Evolutionary conservation across 164 flowering plant species (phyloP), one percentile per base, ranked within the genome.

Genomic region (Annona squamosa): DNA sequence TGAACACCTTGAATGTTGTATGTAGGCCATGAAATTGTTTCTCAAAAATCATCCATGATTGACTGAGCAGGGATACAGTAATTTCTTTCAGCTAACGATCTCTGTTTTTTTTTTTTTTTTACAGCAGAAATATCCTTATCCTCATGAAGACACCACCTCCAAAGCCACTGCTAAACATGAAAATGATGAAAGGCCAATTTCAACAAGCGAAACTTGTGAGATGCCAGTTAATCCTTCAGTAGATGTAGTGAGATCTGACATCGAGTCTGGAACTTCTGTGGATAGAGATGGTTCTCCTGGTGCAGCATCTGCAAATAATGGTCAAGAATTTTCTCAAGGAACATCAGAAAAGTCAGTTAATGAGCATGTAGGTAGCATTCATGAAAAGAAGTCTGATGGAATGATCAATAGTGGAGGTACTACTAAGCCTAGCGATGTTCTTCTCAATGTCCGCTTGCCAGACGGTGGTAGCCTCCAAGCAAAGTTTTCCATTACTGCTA

Each of bases 391-490:
- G 46, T 42, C 56, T 63, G 67, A 72, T 61, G 74, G 67, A 47
- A n/a, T 17, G 19, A 48, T 41, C 43, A 48, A 65, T 48, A 2
- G 10, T 70, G 10, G 57, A 1, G 63, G 13, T 43, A 43, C 59
- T 59, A 46, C 65, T 62, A 78, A 65, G 69, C 76, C 84, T 43
- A 81, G 69, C 73, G 92, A 87, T 71, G 87, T 90, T 75, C 80
- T 79, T 79, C 81, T 93, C 72, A 89, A 87, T 74, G 85, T 93
- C 69, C 85, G 92, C 56, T 68, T 93, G 77, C 93, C 88, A 48
- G 78, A 81, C 79, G 92, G 97, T 72, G 65, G 77, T 48, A 89
- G 85, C 77, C 81, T 93, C 63, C 89, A 83, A 69, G 86, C 80
- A 56, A 93, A 86, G 77, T 90, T 93, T 71, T 48, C 78, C 46